Percentiles rank a stretch among this genome's conserved stretches.
phyloP scores from a whole-genome alignment of 306 rosid species.

The Cucurbita maxima region DNA sequence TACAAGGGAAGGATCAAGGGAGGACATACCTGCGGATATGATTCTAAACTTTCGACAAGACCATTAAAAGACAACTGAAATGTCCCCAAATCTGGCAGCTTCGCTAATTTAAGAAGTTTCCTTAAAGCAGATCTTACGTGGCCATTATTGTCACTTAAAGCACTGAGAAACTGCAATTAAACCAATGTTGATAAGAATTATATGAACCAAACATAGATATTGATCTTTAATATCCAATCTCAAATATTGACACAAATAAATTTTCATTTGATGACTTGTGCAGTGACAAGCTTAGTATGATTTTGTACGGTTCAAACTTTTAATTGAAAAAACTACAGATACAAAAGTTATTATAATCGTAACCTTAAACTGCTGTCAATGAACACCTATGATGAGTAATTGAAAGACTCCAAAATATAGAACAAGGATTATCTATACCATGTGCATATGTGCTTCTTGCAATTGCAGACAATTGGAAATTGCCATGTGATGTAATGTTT shows the following conservation, averaged over 20 bases:
- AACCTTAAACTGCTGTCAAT: neutral
- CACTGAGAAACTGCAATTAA: slow-evolving; percentile 63
- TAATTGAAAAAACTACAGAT: neutral
- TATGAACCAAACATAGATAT: neutral
- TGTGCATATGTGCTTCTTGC: slow-evolving; percentile 56
- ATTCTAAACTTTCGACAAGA: slow-evolving; percentile 45
- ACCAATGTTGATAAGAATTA: slow-evolving; percentile 1
- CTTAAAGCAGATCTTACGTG: slow-evolving; percentile 41
- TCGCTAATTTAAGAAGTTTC: slow-evolving; percentile 47
- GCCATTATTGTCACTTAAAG: slow-evolving; percentile 30
- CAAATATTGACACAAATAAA: neutral
- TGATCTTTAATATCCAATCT: neutral
- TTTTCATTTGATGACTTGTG: neutral
- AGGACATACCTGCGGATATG: slow-evolving; percentile 42
- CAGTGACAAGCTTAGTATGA: neutral
- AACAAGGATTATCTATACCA: slow-evolving; percentile 34
- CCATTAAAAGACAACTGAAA: slow-evolving; percentile 43
- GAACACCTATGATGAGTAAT: neutral
- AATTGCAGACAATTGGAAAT: slow-evolving; percentile 31
- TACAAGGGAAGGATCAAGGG: neutral
- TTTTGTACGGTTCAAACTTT: neutral
- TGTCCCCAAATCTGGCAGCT: slow-evolving; percentile 31
- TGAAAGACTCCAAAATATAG: neutral
- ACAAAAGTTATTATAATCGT: neutral
- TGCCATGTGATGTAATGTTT: slow-evolving; percentile 71